phyloP scores from a whole-genome alignment of 345 rosid genomes.

The Mangifera indica region DNA sequence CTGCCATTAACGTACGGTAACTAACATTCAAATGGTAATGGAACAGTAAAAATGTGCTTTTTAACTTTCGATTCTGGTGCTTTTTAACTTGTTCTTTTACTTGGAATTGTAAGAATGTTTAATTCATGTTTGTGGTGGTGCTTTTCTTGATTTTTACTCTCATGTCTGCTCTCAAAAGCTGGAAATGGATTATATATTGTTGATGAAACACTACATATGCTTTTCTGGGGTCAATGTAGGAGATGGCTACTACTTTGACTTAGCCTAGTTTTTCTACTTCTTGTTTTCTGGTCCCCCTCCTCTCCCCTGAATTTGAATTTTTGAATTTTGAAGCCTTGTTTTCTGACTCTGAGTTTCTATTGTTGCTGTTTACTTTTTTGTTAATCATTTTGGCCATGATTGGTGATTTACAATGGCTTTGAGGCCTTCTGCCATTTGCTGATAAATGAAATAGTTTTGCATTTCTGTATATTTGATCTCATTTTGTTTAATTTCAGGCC shows the following conservation, averaged over 20 bases:
- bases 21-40: background rate
- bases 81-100: background rate
- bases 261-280: background rate
- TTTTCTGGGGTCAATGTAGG: background rate
- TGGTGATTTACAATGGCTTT: background rate
- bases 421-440: background rate
- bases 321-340: conserved; percentile 14
- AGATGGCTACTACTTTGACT: conserved; percentile 12
- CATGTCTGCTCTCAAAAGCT: conserved; percentile 21
- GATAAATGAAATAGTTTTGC: background rate
- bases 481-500: conserved; percentile 39
- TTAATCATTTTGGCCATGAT: background rate
- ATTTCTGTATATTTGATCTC: background rate
- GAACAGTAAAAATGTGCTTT: background rate
- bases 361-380: background rate
- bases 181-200: background rate
- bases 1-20: conserved; percentile 2
- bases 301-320: conserved; percentile 12
- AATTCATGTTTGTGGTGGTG: background rate
- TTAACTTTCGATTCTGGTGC: background rate
- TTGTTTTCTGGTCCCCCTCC: background rate
- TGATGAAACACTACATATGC: background rate
- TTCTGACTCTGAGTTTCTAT: background rate
- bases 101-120: background rate
- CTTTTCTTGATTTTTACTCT: conserved; percentile 14